Conservation (phyloP, 805 yeast species). For the Myxozyma monticola region DNA sequence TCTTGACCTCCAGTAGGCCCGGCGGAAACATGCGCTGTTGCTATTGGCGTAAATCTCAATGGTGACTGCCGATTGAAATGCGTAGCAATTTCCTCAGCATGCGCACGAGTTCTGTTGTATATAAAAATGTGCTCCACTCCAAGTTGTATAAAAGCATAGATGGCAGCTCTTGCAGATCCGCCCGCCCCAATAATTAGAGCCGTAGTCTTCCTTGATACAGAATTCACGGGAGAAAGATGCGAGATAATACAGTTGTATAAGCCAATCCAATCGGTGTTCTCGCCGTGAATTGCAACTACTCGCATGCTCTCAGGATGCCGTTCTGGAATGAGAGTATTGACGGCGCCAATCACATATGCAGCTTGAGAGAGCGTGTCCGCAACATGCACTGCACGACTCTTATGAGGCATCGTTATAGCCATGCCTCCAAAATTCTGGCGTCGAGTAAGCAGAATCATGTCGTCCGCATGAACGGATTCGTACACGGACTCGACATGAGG, state of each 20-base stretch:
- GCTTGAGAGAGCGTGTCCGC: conserved; percentile 67
- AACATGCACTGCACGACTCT: conserved; percentile 69
- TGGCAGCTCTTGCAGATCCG: conserved; percentile 94
- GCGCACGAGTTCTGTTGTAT: conserved; percentile 73
- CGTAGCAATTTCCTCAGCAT: conserved; percentile 57
- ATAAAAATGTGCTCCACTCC: conserved; percentile 78
- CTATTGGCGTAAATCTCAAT: neutral
- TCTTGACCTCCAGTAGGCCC: neutral
- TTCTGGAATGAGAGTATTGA: conserved; percentile 69
- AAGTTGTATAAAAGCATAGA: conserved; percentile 76
- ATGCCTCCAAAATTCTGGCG: conserved; percentile 73
- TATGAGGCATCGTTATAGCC: conserved; percentile 90
- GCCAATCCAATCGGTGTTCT: conserved; percentile 95
- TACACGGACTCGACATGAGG: conserved; percentile 61
- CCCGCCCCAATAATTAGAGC: conserved; percentile 95
- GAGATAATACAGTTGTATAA: conserved; percentile 64
- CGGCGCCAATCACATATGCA: conserved; percentile 85
- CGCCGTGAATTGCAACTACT: conserved; percentile 49
- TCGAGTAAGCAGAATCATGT: conserved; percentile 42
- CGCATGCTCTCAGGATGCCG: conserved; percentile 34
- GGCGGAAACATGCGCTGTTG: neutral
- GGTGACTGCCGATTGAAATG: conserved; percentile 51
- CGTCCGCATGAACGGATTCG: conserved; percentile 55
- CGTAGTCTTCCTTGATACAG: conserved; percentile 40
- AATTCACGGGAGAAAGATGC: conserved; percentile 38